Evolutionary conservation across 306 rosid genomes (phyloP), one percentile per base, ranked within the genome.

Genomic region (Medicago ruthenica): DNA sequence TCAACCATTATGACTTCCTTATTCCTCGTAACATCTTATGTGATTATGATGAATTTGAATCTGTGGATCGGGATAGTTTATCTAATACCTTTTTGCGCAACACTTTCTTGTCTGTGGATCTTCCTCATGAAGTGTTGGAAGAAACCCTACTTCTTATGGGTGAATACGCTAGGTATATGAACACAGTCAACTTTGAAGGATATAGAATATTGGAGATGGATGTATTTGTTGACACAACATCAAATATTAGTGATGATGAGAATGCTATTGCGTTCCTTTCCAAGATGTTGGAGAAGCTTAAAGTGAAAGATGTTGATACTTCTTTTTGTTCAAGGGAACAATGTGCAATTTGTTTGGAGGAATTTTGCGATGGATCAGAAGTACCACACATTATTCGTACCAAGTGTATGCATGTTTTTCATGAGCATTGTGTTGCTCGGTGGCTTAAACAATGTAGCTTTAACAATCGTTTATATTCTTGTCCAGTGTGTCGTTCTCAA

Each of bases 271-370:
- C 13, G 1, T 9, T 24, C 10, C 5, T 8, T 53, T 53, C 15
- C 10, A 11, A 40, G 41, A 41, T 14, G 3, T 18, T 73, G 10
- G 14, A 21, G 57, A 41, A 41, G 27, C 6, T 58, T 0, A 5
- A 20, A 41, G 9, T 37, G 6, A 40, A 27, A 0, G 18, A 16
- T 8, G 9, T 55, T 9, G 12, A 0, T 9, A 20, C 4, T 54
- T 1, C 8, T 73, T 58, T 24, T 15, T 58, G 70, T 16, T 6
- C 47, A 42, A 42, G 1, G 5, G 47, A 42, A 42, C 47, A 42
- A 42, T 42, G 47, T 42, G 4, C 58, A n/a, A 73, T 73, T 40
- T 73, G 67, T 24, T 73, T 73, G 55, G 77, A 58, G 42, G 69
- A 73, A 40, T 73, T 59, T n/a, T 10, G 5, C 24, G 3, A 59